Conservation (phyloP, 2,329 filamentous ascomycete genomes). For the Helotiales sp. region DNA sequence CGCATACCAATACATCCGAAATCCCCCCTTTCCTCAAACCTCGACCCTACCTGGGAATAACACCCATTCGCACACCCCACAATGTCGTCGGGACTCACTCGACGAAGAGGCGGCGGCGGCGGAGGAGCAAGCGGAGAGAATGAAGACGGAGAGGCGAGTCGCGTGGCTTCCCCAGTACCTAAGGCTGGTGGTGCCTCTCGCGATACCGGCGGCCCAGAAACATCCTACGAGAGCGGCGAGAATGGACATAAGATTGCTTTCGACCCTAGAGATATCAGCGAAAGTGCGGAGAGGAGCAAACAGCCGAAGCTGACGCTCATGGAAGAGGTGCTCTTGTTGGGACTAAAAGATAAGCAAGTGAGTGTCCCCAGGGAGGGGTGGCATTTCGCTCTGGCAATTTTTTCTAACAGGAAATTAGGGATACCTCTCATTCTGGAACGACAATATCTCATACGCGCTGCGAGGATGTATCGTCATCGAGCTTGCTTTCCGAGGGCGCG, state of each 20-base stretch:
- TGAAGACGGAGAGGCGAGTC: constrained; percentile 66
- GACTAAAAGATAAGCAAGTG: constrained; percentile 98
- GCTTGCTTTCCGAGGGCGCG: constrained; percentile 90
- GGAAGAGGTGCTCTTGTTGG: constrained; percentile 95
- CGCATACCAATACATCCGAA: constrained; percentile 32
- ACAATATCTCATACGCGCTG: constrained; percentile 98
- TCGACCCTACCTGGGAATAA: constrained; percentile 28
- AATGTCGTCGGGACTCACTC: constrained; percentile 62
- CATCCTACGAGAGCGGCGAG: constrained; percentile 88
- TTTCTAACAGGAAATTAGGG: constrained; percentile 61
- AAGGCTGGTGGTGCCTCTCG: constrained; percentile 64
- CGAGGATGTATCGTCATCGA: constrained; percentile 98
- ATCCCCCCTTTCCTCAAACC: constrained; percentile 35
- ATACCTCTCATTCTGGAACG: constrained; percentile 99
- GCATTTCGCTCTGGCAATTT: constrained; percentile 10
- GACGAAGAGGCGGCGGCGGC: constrained; percentile 71
- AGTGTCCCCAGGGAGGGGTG: constrained; percentile 39
- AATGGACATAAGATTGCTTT: constrained; percentile 99
- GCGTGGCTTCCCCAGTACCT: constrained; percentile 69
- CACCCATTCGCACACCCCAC: constrained; percentile 27
- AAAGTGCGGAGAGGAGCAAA: constrained; percentile 94
- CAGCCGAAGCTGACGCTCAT: constrained; percentile 98
- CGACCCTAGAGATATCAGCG: constrained; percentile 95
- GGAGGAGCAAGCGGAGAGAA: constrained; percentile 65
- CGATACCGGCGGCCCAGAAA: constrained; percentile 67